Evolutionary conservation across 768 basidiomycete species (phyloP).

Genomic region (Termitomyces sp.): DNA sequence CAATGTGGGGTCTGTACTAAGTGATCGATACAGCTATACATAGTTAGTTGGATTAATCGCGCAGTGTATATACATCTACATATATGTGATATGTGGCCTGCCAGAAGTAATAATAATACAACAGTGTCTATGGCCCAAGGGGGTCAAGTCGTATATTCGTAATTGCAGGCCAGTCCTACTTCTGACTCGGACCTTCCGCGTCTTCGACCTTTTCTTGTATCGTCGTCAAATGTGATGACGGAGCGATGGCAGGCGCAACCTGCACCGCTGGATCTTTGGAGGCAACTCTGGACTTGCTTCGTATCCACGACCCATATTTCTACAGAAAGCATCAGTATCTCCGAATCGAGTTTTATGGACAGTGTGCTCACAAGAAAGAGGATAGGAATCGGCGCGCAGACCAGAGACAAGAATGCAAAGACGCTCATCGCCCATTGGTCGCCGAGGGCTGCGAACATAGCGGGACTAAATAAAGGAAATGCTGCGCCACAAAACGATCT

Average conservation of each 20-base stretch:
- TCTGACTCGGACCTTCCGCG: constrained; percentile 2
- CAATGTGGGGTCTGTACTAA: background rate
- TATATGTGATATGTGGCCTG: background rate
- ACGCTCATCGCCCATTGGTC: constrained; percentile 54
- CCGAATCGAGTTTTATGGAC: background rate
- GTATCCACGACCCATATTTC: constrained; percentile 50
- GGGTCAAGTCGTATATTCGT: background rate
- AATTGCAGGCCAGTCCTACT: background rate
- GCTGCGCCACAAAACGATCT: constrained; percentile 60
- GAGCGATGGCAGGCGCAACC: background rate
- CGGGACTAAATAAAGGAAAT: constrained; percentile 57
- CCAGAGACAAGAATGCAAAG: constrained; percentile 48
- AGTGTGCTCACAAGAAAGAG: constrained; percentile 47
- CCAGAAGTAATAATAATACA: background rate
- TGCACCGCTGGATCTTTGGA: constrained; percentile 29
- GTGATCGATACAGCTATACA: no score
- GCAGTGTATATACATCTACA: no score
- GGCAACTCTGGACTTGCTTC: constrained; percentile 42
- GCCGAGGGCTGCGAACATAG: constrained; percentile 50
- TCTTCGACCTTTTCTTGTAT: constrained; percentile 16
- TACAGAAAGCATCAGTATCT: constrained; percentile 17
- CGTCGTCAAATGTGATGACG: constrained; percentile 8
- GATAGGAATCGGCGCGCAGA: constrained; percentile 53
- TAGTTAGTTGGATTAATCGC: background rate
- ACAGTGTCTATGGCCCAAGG: no score